Conservation (phyloP, 2,329 filamentous ascomycete genomes). For the Claviceps purpurea region DNA sequence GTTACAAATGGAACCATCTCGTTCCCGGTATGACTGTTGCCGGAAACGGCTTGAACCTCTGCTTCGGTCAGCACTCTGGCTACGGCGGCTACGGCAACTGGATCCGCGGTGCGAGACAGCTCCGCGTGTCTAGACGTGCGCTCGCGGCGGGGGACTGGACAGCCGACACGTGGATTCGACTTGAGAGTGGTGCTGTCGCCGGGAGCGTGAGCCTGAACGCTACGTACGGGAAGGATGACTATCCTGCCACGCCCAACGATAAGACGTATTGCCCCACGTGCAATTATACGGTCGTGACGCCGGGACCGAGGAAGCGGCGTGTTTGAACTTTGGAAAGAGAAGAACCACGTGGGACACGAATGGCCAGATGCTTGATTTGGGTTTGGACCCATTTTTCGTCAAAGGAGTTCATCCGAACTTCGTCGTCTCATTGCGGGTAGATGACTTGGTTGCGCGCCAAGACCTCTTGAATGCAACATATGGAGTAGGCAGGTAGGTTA, state of each 20-base stretch:
- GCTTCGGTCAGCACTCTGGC: conserved; percentile 53
- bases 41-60: conserved; percentile 33
- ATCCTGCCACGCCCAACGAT: conserved; percentile 29
- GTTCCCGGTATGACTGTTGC: conserved; percentile 19
- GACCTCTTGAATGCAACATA: too few species aligned
- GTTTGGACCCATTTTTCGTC: too few species aligned
- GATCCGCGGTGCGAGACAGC: conserved; percentile 46
- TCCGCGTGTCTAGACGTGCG: conserved; percentile 31
- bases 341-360: neutral
- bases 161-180: conserved; percentile 46
- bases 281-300: conserved; percentile 6
- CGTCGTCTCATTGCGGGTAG: too few species aligned
- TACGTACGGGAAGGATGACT: conserved; percentile 44
- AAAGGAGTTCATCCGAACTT: too few species aligned
- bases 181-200: conserved; percentile 41
- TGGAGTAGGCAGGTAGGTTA: too few species aligned
- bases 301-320: conserved; percentile 5
- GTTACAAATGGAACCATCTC: conserved; percentile 32
- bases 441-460: too few species aligned
- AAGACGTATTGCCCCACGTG: conserved; percentile 17
- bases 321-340: neutral
- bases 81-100: conserved; percentile 58
- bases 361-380: too few species aligned
- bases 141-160: conserved; percentile 20
- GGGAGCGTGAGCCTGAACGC: conserved; percentile 41